Evolutionary conservation across 352 stramenopile species (phyloP), one percentile per base, ranked within the genome.

Genomic region (Globisporangium middletonii): DNA sequence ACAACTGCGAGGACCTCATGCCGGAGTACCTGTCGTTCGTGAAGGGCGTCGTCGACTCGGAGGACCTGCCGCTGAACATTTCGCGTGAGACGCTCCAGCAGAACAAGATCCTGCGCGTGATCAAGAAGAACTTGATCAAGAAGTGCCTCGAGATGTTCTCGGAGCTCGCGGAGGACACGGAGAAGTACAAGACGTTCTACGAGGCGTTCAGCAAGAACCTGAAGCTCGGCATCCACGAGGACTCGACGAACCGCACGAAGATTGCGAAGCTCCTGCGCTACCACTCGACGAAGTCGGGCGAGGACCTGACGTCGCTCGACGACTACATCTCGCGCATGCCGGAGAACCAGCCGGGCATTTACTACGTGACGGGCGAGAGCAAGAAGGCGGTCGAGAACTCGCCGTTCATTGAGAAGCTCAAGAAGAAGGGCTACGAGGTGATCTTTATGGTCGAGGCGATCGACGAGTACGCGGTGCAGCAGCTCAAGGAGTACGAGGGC

Each of bases 1-100:
- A 99, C 87, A 99, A 99, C 86, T 99, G 97, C 73, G 96, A 99
- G 78, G 97, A 99, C 61, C 71, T 99, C 58, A 99, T 99, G 97
- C 97, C 97, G 30, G 97, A 99, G 78, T 99, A 97, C 86, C 82
- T 99, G 48, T 90, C 85, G 62, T 99, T 99, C 73, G 85, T 99
- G 59, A 98, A 98, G 88, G 97, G 97, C 81, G 95, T 99, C 53
- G 97, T 99, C n/a, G 97, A 99, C 77, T 98, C 89, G 58, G 97
- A 99, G 75, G 97, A 99, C 82, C 77, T 99, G 66, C 97, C 97
- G 43, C 83, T 99, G 15, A 99, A 99, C 89, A 99, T 99, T 73
- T 99, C 97, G 57, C 96, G 97, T 92, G 97, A 99, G 76, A 99
- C 96, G 43, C 89, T 99, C 48, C 97, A 99, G 83, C 97, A 99